A percentile compares a stretch with the other conserved stretches of the same genome.
phyloP scores from a whole-genome alignment of 345 rosid genomes.

The Nephelium lappaceum region DNA sequence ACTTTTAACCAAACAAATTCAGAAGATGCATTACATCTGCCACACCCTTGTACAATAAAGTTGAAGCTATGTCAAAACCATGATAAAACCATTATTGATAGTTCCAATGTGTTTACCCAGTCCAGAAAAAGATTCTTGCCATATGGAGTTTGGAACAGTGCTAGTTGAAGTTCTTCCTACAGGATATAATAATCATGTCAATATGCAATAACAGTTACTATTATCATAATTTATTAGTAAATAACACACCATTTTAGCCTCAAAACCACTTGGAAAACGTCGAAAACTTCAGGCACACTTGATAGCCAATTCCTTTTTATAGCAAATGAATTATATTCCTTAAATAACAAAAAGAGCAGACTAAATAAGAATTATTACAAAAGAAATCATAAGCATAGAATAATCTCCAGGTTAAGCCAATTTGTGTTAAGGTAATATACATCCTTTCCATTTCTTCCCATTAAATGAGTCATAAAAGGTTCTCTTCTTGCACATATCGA shows the following conservation, averaged over 20 bases:
- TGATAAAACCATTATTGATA: neutral
- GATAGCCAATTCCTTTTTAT: no score
- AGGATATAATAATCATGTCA: constrained; percentile 21
- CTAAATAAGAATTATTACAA: no score
- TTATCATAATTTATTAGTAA: neutral
- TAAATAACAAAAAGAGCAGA: no score
- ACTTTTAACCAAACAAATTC: neutral
- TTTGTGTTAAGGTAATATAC: no score
- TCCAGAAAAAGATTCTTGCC: constrained; percentile 87
- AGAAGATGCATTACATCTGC: neutral
- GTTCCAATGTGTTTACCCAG: constrained; percentile 53
- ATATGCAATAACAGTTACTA: neutral
- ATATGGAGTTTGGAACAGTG: constrained; percentile 56
- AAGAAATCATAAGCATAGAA: no score
- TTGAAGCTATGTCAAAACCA: neutral
- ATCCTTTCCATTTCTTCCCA: no score
- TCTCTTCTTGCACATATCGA: no score
- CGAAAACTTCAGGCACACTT: no score
- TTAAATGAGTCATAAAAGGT: no score
- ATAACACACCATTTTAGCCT: constrained; percentile 9
- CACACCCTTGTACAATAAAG: neutral
- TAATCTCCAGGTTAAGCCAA: no score
- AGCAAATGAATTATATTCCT: no score
- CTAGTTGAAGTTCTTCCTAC: constrained; percentile 88
- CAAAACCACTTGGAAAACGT: neutral